These are phyloP conservation scores for Trifolium subterraneum DNA, from an alignment of 306 rosid genomes.

Conservation along the genomic window DNA sequence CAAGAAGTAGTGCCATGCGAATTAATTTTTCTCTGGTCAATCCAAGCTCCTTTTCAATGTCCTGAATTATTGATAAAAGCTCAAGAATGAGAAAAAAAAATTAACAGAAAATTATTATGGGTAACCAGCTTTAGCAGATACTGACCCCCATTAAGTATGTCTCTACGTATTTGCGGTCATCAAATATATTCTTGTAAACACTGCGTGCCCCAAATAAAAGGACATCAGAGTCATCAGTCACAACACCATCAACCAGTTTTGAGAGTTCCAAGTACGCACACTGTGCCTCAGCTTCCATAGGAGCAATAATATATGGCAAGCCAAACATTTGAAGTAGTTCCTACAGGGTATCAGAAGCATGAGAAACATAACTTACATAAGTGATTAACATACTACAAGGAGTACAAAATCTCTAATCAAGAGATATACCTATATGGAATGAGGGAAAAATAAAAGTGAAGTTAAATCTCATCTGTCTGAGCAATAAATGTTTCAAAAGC, in stretches of 20 bases:
- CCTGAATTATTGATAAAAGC: conserved; percentile 58
- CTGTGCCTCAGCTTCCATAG: conserved; percentile 99
- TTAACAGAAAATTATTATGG: conserved; percentile 7
- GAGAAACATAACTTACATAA: conserved; percentile 37
- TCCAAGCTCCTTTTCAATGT: conserved; percentile 92
- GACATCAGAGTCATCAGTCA: conserved; percentile 95
- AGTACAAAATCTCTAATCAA: conserved; percentile 20
- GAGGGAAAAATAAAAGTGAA: background rate
- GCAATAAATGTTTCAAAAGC: conserved; percentile 15
- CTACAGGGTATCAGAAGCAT: conserved; percentile 50
- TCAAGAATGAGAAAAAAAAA: background rate
- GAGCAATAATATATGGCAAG: conserved; percentile 93
- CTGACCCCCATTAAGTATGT: conserved; percentile 91
- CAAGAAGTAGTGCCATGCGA: conserved; percentile 90
- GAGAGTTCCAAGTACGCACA: conserved; percentile 89
- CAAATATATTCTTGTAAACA: conserved; percentile 96
- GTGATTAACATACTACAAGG: conserved; percentile 23
- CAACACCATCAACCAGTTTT: conserved; percentile 95
- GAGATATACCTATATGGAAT: conserved; percentile 12
- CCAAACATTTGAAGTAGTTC: conserved; percentile 98
- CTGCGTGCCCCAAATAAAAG: conserved; percentile 88
- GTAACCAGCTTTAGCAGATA: conserved; percentile 37
- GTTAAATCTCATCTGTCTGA: background rate
- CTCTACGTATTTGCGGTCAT: conserved; percentile 96
- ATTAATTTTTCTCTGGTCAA: conserved; percentile 75